Evolutionary conservation across 305 asterid genomes (phyloP).

Genomic region (Fraxinus greggii): DNA sequence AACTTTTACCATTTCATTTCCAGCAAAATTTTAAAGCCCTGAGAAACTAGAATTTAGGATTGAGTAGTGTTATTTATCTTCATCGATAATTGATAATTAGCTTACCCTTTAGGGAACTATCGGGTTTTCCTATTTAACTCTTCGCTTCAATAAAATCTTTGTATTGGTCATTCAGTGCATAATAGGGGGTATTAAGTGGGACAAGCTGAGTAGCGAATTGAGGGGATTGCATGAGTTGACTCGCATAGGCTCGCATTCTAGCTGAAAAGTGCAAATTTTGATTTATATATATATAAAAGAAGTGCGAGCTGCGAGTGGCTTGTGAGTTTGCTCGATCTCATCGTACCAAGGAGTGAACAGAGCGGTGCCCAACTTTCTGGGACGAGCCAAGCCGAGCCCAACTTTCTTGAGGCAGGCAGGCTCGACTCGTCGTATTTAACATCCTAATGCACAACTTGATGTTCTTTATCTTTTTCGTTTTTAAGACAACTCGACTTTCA

Average conservation of each 20-base stretch:
- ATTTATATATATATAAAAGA: too few relatives aligned
- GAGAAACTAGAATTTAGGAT: not conserved
- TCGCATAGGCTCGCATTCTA: not conserved
- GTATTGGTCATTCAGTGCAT: not conserved
- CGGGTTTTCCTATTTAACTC: not conserved
- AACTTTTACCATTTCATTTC: not conserved
- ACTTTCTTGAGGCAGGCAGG: too few relatives aligned
- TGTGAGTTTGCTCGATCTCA: too few relatives aligned
- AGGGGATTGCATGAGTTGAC: not conserved
- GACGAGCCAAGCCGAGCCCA: too few relatives aligned
- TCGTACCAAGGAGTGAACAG: too few relatives aligned
- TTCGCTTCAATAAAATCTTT: not conserved
- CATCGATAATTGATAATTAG: not conserved
- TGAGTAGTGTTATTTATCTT: not conserved
- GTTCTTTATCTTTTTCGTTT: not conserved
- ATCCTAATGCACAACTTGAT: not conserved
- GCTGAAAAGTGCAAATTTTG: not conserved
- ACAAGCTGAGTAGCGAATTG: not conserved
- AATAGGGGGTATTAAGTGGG: not conserved
- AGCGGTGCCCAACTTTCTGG: too few relatives aligned
- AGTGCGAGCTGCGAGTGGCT: too few relatives aligned
- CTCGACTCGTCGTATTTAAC: too few relatives aligned
- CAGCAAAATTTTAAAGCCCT: not conserved
- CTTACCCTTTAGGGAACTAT: not conserved
- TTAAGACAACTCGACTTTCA: conserved; percentile 9